Percentiles rank a stretch among this genome's conserved stretches.
Evolutionary conservation across 768 basidiomycete genomes (phyloP).

Genomic region (Boletus huronensis): DNA sequence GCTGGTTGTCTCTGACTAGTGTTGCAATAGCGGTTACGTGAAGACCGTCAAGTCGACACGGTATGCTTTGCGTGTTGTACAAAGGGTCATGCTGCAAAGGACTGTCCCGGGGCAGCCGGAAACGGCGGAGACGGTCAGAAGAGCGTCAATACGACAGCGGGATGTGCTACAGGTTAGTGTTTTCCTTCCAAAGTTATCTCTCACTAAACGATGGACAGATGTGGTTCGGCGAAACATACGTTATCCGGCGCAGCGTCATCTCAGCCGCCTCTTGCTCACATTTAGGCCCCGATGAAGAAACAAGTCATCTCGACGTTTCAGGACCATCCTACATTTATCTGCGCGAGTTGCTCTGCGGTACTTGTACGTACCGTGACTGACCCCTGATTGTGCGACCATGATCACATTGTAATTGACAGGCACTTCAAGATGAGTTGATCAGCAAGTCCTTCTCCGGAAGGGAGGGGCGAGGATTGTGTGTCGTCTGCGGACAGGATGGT

Average conservation of each 20-base stretch:
- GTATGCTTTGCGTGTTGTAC: conserved; percentile 86
- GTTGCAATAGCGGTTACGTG: conserved; percentile 20
- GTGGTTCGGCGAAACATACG: conserved; percentile 75
- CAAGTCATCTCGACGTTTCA: conserved; percentile 61
- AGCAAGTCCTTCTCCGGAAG: conserved; percentile 83
- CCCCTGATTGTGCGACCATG: neutral
- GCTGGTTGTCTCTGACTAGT: conserved; percentile 26
- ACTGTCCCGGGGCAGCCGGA: conserved; percentile 56
- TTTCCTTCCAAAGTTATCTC: neutral
- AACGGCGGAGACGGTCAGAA: conserved; percentile 25
- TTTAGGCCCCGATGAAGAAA: conserved; percentile 29
- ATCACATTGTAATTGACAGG: conserved; percentile 36
- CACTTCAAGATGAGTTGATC: conserved; percentile 79
- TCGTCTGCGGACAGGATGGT: conserved; percentile 18
- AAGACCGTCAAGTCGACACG: conserved; percentile 51
- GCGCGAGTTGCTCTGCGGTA: conserved; percentile 64
- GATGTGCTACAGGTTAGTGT: conserved; percentile 68
- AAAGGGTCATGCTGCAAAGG: conserved; percentile 77
- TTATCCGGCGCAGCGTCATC: conserved; percentile 44
- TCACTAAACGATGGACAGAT: conserved; percentile 44
- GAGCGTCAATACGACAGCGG: conserved; percentile 35
- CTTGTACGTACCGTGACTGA: conserved; percentile 47
- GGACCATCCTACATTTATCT: conserved; percentile 66
- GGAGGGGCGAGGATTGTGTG: conserved; percentile 79
- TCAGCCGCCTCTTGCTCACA: neutral